Evolutionary conservation across 331 rosid species (phyloP), one percentile per base, ranked within the genome.

Genomic region (Quercus lobata): DNA sequence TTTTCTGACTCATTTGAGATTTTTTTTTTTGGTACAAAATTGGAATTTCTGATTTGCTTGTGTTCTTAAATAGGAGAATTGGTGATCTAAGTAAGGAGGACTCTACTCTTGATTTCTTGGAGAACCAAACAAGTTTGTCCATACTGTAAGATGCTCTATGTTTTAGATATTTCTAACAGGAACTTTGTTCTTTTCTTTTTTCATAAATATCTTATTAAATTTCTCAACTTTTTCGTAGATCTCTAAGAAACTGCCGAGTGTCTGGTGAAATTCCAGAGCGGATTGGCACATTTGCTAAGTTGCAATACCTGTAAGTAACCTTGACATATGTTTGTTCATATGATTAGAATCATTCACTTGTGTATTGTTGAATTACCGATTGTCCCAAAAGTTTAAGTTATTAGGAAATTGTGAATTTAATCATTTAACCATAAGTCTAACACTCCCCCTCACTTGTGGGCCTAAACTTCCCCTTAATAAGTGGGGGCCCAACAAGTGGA

Each of bases 31-130:
- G 61, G 17, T 55, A 21, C 35, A 21, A 25, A 53, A 69, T 52
- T 35, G 44, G 77, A 54, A 16, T 57, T 58, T 44, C 54, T 75
- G 21, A 68, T 53, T 44, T 18, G 27, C 78, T 56, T 10, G 9
- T 77, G 73, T 71, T 56, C 68, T 15, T 76, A 7, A 55, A 80
- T 55, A 84, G 87, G 84, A 80, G 60, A 80, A 77, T 84, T 74
- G 83, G 88, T 81, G 88, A 78, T 73, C 83, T 84, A 34, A 75
- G 74, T 21, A 9, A 34, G 44, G 83, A 60, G 61, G 83, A 78
- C 56, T 81, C 85, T 69, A 78, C 85, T 69, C 83, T 84, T 54
- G 49, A 62, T 14, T 80, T 84, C 56, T 60, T 84, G 79, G 71
- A 80, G 30, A 84, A 77, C 44, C 84, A 62, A 68, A 78, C 78